Base-by-base conservation (phyloP, 2,329 filamentous ascomycete genomes). In the Aspergillus brasiliensis region DNA sequence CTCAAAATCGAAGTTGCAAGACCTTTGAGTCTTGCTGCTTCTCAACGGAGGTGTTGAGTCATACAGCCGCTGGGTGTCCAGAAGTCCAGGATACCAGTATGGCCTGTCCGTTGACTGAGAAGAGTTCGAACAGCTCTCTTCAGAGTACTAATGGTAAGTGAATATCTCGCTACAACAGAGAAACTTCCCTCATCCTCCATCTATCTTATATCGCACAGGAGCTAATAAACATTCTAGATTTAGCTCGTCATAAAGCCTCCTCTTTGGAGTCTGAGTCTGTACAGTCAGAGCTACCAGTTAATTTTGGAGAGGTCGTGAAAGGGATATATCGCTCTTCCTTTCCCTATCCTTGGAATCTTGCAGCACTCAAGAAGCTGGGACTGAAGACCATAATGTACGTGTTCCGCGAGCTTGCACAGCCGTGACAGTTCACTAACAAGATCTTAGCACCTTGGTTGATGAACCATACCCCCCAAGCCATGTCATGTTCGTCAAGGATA, bases 281-380 rank as follows among this genome's bases (percentile, higher is more conserved):
- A 27, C 37, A 60, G 8, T 38, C 57, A 51, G 63, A 62, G 8
- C 56, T 72, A n/a, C 90, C 91, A 1, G 69, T 78, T 65, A 97
- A 97, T 72, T 97, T 94, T 75, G 91, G 89, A 17, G 78, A 86
- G 27, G 89, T 97, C 19, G 79, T 88, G 19, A 84, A 87, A 6
- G 88, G 89, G 8, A 82, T 97, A 27, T 97, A 91, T 73, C 86
- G 93, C 55, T 94, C 91, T 75, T 89, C 89, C 65, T 97, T 92
- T 71, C 93, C 93, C 2, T 80, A 86, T 62, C 75, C 83, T 5
- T 83, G 88, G 58, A 89, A 96, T 70, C 89, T 90, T 64, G 80
- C 81, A 3, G 94, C 90, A 69, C 78, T 97, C 57, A 79, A 84
- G 67, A 81, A 80, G 25, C 80, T 96, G 52, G 81, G 85, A 10